Evolutionary conservation across 192 early-diverging fungal species (phyloP).

Genomic region (Thamnidium elegans): DNA sequence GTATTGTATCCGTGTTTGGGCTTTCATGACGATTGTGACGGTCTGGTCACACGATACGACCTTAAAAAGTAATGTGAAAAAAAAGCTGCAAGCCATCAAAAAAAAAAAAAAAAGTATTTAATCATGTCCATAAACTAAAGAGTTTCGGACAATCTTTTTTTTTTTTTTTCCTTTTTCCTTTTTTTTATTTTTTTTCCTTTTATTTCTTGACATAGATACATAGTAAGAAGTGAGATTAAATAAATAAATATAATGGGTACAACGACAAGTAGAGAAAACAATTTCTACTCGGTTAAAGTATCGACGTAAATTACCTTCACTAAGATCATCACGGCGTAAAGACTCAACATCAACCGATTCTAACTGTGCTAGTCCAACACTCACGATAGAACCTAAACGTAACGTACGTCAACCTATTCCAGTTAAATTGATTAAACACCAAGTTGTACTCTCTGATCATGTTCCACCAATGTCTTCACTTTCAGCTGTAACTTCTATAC

Average conservation of each 20-base stretch:
- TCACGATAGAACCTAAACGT: neutral
- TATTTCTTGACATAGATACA: neutral
- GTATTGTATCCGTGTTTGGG: too few relatives aligned
- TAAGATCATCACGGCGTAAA: neutral
- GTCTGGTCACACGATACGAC: constrained; percentile 8
- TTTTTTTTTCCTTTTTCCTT: neutral
- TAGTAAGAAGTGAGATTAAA: neutral
- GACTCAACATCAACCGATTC: neutral
- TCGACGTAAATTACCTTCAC: constrained; percentile 2
- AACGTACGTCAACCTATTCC: neutral
- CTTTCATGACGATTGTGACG: constrained; percentile 2
- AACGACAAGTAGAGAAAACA: constrained; percentile 6
- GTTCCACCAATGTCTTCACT: constrained; percentile 14
- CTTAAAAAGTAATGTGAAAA: too few relatives aligned
- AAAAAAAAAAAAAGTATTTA: neutral
- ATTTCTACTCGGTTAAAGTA: neutral
- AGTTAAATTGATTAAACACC: constrained; percentile 20
- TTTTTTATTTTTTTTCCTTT: neutral
- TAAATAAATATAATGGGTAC: constrained; percentile 4
- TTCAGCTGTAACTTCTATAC: neutral
- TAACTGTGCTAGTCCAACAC: neutral
- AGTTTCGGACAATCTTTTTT: neutral
- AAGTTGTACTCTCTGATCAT: constrained; percentile 24
- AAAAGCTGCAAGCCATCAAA: constrained; percentile 1
- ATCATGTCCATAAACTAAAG: constrained; percentile 4